Evolutionary conservation across 2,329 filamentous ascomycete species (phyloP), one percentile per base, ranked within the genome.

Genomic region (Apiospora sp.): DNA sequence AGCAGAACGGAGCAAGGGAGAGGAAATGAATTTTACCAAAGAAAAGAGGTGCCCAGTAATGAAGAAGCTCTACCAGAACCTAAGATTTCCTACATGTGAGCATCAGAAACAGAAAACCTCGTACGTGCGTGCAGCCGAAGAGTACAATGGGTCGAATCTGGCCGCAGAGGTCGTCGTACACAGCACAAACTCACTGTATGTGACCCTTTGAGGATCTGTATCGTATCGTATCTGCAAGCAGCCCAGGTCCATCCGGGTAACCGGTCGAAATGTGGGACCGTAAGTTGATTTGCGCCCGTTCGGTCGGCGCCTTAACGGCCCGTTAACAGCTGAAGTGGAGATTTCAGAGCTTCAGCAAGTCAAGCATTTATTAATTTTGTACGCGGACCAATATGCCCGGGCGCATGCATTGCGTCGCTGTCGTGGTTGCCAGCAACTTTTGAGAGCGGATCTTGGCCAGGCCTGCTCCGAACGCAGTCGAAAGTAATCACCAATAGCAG

Each of bases 391-490:
- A 41, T 41, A 41, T 30, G 58, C 30, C 58, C 58, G 22, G 30
- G 22, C n/a, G 30, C 58, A 64, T 64, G 58, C 58, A 64, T 64
- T 41, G 30, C 54, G 34, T 64, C 58, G 58, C 34, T 41, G 34
- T 64, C 58, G 58, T 41, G 19, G 34, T 64, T 7, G 58, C 58
- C 30, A 64, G 58, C 58, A 64, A 41, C 37, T 34, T 64, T 41
- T 64, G 58, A 37, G 58, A 37, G 58, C 58, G 58, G 58, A 64
- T 64, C 58, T 64, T 64, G 58, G 58, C 58, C 22, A 41, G 58
- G 10, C 34, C n/a, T 37, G 30, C 58, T 34, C 34, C 34, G 58
- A 64, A 64, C 58, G 10, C n/a, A 14, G 7, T 64, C 19, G 58
- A 64, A 14, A 22, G 13, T 22, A 64, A 34, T 64, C 58, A 12